phyloP scores from a whole-genome alignment of 257 asterid genomes.

The Phtheirospermum japonicum region DNA sequence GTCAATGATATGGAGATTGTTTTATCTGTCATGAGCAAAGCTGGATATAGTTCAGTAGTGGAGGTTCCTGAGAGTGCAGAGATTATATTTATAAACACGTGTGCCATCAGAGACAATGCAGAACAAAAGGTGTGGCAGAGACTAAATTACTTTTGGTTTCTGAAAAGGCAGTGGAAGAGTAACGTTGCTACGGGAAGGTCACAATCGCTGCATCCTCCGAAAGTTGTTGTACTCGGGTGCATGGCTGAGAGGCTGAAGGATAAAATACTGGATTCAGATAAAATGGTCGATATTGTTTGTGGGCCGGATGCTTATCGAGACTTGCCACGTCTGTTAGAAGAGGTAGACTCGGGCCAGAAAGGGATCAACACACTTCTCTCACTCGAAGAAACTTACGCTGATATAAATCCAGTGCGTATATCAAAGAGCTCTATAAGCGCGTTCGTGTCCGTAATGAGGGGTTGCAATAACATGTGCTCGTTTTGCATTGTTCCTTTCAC shows the following conservation, averaged over 20 bases:
- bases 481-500: conserved; percentile 99
- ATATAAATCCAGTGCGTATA: conserved; percentile 90
- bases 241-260: conserved; percentile 99
- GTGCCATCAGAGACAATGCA: conserved; percentile 97
- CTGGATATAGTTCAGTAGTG: conserved; percentile 77
- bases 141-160: conserved; percentile 95
- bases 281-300: conserved; percentile 98
- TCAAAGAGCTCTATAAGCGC: conserved; percentile 88
- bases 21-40: conserved; percentile 86
- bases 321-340: conserved; percentile 88
- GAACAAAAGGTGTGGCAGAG: conserved; percentile 98
- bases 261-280: conserved; percentile 89
- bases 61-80: conserved; percentile 94
- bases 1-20: conserved; percentile 99
- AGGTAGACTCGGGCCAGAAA: conserved; percentile 93
- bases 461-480: conserved; percentile 98
- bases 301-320: conserved; percentile 98
- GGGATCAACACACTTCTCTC: conserved; percentile 97
- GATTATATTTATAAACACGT: conserved; percentile 85
- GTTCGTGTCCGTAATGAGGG: conserved; percentile 96
- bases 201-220: conserved; percentile 79
- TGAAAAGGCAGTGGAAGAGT: conserved; percentile 89
- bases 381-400: conserved; percentile 97
- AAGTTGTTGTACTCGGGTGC: conserved; percentile 93
- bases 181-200: conserved; percentile 92